phyloP scores from a whole-genome alignment of 2,329 filamentous ascomycete species.

The Aspergillus felis region DNA sequence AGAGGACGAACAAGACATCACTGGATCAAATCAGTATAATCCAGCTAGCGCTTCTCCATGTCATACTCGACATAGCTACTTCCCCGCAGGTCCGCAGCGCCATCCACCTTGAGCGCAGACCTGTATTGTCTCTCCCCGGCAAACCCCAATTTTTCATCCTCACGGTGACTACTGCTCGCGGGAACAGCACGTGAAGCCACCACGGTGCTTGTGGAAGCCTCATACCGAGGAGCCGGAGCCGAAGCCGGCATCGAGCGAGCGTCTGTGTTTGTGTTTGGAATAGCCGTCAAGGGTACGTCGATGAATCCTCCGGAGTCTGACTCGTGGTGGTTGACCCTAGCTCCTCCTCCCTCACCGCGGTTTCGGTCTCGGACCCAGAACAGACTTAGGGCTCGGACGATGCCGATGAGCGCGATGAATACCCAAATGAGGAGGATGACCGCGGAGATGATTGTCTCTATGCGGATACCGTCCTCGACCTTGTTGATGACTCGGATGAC shows the following conservation, averaged over 20 bases:
- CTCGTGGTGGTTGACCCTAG: constrained; percentile 11
- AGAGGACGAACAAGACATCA: not conserved
- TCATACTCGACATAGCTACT: constrained; percentile 40
- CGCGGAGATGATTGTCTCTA: constrained; percentile 75
- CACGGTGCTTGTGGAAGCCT: constrained; percentile 10
- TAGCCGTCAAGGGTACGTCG: constrained; percentile 35
- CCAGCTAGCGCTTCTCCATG: constrained; percentile 25
- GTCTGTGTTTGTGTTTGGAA: constrained; percentile 16
- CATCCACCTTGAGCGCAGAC: constrained; percentile 26
- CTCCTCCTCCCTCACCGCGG: constrained; percentile 57
- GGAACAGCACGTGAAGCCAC: not conserved
- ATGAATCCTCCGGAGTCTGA: constrained; percentile 28
- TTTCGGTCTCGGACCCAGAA: constrained; percentile 59
- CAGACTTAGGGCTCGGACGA: constrained; percentile 61
- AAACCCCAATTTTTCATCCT: constrained; percentile 43
- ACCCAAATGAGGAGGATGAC: constrained; percentile 73
- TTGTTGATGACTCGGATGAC: constrained; percentile 66
- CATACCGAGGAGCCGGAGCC: constrained; percentile 25
- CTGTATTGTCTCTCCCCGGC: constrained; percentile 36
- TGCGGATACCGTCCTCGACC: constrained; percentile 64
- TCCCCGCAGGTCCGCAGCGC: constrained; percentile 20
- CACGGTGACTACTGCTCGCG: constrained; percentile 16
- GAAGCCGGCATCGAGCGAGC: not conserved
- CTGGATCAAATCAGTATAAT: not conserved
- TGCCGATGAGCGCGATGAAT: constrained; percentile 69